phyloP scores from a whole-genome alignment of 2,329 filamentous ascomycete species.

The Apiospora hydei region DNA sequence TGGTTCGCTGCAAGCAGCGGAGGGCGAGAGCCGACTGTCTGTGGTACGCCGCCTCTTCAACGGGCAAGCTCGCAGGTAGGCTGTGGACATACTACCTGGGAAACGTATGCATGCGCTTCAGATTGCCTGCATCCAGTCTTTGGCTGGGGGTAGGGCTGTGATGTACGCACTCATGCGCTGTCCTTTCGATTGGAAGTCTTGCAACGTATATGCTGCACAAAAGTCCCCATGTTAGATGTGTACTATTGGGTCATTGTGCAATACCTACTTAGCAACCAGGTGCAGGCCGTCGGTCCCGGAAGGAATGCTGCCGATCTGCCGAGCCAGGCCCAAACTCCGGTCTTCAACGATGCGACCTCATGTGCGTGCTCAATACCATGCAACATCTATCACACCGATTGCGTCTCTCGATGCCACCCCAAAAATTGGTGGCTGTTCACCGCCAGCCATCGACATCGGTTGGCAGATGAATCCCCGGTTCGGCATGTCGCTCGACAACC shows the following conservation, averaged over 20 bases:
- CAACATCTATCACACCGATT: no score
- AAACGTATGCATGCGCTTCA: neutral
- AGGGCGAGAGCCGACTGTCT: neutral
- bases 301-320: neutral
- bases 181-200: neutral
- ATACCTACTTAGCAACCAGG: no score
- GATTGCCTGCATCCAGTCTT: neutral
- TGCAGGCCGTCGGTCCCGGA: neutral
- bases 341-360: neutral
- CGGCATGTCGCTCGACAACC: slow-evolving; percentile 3
- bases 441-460: neutral
- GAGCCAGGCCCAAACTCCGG: neutral
- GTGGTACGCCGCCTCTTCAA: neutral
- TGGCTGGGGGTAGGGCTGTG: neutral
- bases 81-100: neutral
- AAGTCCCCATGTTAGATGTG: neutral
- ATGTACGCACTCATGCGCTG: neutral
- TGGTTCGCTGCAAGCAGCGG: neutral
- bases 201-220: neutral
- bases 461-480: neutral
- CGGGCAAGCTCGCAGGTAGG: neutral
- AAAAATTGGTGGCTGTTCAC: neutral
- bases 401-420: neutral
- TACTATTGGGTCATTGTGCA: no score
- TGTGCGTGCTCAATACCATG: neutral